A percentile compares a stretch with the other conserved stretches of the same genome.
phyloP scores from a whole-genome alignment of 352 stramenopile genomes.

The Aphanomyces astaci region DNA sequence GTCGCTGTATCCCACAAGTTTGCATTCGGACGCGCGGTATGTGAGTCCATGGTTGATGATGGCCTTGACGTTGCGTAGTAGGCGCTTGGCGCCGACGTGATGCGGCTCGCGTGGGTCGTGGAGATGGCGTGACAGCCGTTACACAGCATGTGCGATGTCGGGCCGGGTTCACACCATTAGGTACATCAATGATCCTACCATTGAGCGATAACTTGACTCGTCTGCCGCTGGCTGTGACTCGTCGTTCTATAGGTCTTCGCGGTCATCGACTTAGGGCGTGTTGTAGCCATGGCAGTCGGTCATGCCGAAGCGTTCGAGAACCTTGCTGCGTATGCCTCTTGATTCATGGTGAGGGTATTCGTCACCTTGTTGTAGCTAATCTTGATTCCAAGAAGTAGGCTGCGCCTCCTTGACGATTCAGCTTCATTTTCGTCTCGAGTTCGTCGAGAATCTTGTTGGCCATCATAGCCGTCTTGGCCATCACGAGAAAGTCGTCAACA shows the following conservation, averaged over 20 bases:
- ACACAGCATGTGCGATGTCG: conserved; percentile 24
- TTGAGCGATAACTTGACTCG: conserved; percentile 1
- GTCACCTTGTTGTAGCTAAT: conserved; percentile 3
- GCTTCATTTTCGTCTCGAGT: background rate
- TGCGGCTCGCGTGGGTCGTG: conserved; percentile 11
- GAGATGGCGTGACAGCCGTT: conserved; percentile 1
- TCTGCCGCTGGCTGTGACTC: background rate
- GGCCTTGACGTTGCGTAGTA: background rate
- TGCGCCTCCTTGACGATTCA: conserved; percentile 24
- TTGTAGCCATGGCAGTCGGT: background rate
- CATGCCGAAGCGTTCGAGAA: conserved; percentile 11
- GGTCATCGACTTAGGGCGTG: conserved; percentile 18
- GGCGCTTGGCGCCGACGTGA: background rate
- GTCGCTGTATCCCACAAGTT: conserved; percentile 2
- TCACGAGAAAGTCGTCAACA: conserved; percentile 4
- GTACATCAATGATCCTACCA: conserved; percentile 24
- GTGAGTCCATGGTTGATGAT: background rate
- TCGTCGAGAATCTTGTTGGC: background rate
- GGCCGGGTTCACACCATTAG: conserved; percentile 25
- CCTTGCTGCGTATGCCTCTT: conserved; percentile 23
- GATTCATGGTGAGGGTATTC: conserved; percentile 6
- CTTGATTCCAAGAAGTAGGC: conserved; percentile 14
- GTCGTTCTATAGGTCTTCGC: conserved; percentile 10
- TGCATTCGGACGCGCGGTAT: background rate
- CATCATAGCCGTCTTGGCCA: background rate